Conservation (phyloP, 108 stramenopile genomes). For the Nannochloropsis gaditana region DNA sequence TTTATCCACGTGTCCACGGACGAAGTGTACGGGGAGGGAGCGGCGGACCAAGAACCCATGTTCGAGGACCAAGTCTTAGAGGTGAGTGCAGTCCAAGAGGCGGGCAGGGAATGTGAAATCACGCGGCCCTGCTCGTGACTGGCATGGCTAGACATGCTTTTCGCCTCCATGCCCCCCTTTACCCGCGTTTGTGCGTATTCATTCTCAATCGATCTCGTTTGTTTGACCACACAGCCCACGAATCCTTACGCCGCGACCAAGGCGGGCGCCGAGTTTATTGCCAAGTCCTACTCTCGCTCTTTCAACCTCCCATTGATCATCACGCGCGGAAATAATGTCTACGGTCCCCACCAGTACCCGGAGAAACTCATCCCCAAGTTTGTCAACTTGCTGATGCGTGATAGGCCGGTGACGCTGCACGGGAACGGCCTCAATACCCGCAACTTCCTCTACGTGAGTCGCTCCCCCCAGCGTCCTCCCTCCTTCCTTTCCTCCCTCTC, state of each 20-base stretch:
- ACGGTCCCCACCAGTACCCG: conserved; percentile 97
- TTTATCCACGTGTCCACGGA: conserved; percentile 97
- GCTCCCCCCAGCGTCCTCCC: neutral
- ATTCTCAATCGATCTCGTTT: neutral
- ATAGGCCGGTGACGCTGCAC: conserved; percentile 81
- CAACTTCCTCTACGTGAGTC: conserved; percentile 75
- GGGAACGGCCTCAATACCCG: conserved; percentile 92
- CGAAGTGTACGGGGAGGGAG: conserved; percentile 97
- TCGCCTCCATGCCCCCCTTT: neutral
- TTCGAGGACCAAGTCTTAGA: conserved; percentile 89
- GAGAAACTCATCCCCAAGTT: conserved; percentile 99
- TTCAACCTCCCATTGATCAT: conserved; percentile 86
- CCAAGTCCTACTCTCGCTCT: conserved; percentile 69
- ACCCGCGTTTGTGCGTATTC: neutral
- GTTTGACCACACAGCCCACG: conserved; percentile 65
- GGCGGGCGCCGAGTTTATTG: conserved; percentile 96
- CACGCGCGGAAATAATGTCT: conserved; percentile 98
- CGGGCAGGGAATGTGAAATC: too few species aligned
- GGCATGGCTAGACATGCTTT: neutral
- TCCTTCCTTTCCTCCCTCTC: conserved; percentile 1
- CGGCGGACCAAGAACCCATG: conserved; percentile 82
- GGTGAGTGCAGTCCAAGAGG: neutral
- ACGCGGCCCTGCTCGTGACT: neutral
- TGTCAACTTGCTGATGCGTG: conserved; percentile 87
- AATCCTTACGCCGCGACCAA: conserved; percentile 99